These are phyloP conservation scores for Aspergillus biplanus DNA, from an alignment of 495 filamentous ascomycete genomes.

Conservation along the genomic window DNA sequence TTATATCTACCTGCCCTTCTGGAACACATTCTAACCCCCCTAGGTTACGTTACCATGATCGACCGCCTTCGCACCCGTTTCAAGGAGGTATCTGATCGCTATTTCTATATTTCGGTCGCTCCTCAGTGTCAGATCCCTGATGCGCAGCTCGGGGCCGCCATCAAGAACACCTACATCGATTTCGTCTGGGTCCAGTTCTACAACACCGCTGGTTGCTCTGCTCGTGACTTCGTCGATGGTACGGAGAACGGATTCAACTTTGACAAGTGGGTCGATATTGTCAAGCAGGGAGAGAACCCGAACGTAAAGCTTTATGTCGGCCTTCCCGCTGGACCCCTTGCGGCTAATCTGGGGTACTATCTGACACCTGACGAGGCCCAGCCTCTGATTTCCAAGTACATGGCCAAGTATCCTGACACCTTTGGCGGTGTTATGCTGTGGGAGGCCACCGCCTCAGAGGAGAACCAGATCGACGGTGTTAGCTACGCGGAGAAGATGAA, in stretches of 20 bases:
- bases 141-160: conserved; percentile 53
- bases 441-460: conserved; percentile 62
- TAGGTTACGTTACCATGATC: conserved; percentile 52
- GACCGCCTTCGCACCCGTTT: conserved; percentile 55
- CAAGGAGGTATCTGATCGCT: conserved; percentile 43
- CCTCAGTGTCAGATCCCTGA: conserved; percentile 69
- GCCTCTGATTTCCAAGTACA: conserved; percentile 53
- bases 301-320: conserved; percentile 68
- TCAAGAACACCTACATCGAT: conserved; percentile 56
- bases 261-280: conserved; percentile 65
- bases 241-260: conserved; percentile 63
- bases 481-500: conserved; percentile 51
- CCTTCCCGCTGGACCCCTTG: conserved; percentile 52
- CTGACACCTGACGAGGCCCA: conserved; percentile 51
- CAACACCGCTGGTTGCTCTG: conserved; percentile 61
- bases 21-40: conserved; percentile 16
- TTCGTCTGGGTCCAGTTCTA: conserved; percentile 76
- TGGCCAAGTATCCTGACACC: conserved; percentile 47
- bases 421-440: conserved; percentile 78
- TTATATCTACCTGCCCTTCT: neutral
- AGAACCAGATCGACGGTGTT: conserved; percentile 48
- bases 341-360: conserved; percentile 44
- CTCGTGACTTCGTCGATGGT: conserved; percentile 47
- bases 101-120: conserved; percentile 65
- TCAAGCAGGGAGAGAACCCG: conserved; percentile 57